A percentile compares a stretch with the other conserved stretches of the same genome.
Conservation (phyloP, 495 filamentous ascomycete genomes). For the Pyrenula massariospora region DNA sequence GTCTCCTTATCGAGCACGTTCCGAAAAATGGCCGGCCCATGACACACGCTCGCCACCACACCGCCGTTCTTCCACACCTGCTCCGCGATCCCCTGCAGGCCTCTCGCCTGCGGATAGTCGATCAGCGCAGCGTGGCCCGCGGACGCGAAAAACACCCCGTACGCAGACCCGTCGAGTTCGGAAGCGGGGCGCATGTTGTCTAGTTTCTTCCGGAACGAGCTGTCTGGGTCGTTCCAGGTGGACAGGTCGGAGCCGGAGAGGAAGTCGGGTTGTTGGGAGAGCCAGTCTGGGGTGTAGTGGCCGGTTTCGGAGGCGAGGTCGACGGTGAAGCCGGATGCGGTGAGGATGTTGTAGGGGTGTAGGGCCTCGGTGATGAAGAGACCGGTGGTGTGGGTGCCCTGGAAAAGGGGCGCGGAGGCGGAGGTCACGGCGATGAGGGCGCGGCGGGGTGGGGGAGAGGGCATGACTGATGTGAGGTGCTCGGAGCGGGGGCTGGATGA, state of each 20-base stretch:
- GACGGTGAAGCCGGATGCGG: slow-evolving; percentile 32
- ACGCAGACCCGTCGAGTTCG: slow-evolving; percentile 19
- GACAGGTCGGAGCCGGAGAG: slow-evolving; percentile 22
- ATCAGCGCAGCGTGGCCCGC: slow-evolving; percentile 33
- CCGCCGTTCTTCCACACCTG: slow-evolving; percentile 27
- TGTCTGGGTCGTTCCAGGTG: slow-evolving; percentile 25
- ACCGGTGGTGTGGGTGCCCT: slow-evolving; percentile 15
- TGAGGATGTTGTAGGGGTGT: slow-evolving; percentile 34
- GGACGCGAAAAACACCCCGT: slow-evolving; percentile 31
- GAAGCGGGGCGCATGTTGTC: slow-evolving; percentile 22
- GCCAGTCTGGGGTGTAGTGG: slow-evolving; percentile 32
- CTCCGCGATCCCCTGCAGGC: slow-evolving; percentile 25
- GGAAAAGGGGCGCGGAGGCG: slow-evolving; percentile 28
- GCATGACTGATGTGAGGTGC: no score
- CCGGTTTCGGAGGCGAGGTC: slow-evolving; percentile 38
- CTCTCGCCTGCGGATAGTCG: slow-evolving; percentile 28
- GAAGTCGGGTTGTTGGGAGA: slow-evolving; percentile 28
- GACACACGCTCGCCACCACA: slow-evolving; percentile 25
- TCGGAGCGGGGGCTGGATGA: no score
- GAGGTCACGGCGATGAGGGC: slow-evolving; percentile 36
- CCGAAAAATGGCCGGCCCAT: slow-evolving; percentile 32
- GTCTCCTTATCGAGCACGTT: slow-evolving; percentile 23
- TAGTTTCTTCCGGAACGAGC: slow-evolving; percentile 28
- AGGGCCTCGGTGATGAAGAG: slow-evolving; percentile 38
- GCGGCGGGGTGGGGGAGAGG: slow-evolving; percentile 25